Evolutionary conservation across 108 stramenopile species (phyloP), one percentile per base, ranked within the genome.

Genomic region (Stephanodiscus minutulus): DNA sequence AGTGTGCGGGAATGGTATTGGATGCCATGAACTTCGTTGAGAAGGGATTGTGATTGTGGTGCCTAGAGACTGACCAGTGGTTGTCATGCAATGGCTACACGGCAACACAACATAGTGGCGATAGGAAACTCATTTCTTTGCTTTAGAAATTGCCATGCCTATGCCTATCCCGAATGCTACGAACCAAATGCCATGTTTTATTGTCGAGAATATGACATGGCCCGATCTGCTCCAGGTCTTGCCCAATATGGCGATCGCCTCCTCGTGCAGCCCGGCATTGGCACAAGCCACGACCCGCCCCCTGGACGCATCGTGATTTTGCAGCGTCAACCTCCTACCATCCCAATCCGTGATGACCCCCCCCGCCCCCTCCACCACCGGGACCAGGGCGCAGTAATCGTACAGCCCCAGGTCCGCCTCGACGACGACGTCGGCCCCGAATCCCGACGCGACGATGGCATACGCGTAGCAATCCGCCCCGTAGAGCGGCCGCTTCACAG

Each of bases 1-100:
- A 63, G 58, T 90, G 89, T 70, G 77, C 88, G 44, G 92, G 87
- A 21, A 68, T 90, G 74, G 89, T 93, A 25, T 76, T 93, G 61
- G 66, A 81, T 29, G 82, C 85, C 10, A 90, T 93, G 89, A 81
- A 85, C 35, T 93, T 89, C 63, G 73, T 88, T 24, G 85, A 88
- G 52, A 79, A 64, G 43, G 87, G 90, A 64, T 72, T 83, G 31
- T 79, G 36, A 68, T 49, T 12, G 17, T 39, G 54, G 27, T 56
- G 13, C 27, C 9, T 7, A 56, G n/a, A 3, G 0, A 55, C 12
- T 55, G 11, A 2, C 27, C 25, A 27, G 27, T 28, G 25, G 24
- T 55, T 56, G 17, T 2, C 7, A 28, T 56, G 29, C 27, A 5
- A 13, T 13, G 17, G 7, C 0, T 29, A 13, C 13, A 29, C 4